Percentiles rank a stretch among this genome's conserved stretches.
phyloP scores from a whole-genome alignment of 148 eudicot species.

The Spergularia bocconei region DNA sequence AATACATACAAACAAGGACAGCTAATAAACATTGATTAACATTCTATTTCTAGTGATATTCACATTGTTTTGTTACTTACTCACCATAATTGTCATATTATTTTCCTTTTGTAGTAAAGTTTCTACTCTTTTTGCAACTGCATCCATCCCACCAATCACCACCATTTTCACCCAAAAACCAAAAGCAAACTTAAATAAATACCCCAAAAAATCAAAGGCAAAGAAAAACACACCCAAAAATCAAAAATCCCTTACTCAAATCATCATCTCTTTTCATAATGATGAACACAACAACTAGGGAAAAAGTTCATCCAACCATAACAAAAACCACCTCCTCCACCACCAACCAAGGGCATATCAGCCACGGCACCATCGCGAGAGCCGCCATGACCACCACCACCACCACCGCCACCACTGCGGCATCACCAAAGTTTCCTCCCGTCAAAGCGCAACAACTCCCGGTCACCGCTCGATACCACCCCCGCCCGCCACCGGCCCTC shows the following conservation, averaged over 20 bases:
- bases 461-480: constrained; percentile 43
- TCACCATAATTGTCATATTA: constrained; percentile 11
- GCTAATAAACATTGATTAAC: constrained; percentile 11
- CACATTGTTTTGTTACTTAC: not conserved
- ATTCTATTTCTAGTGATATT: constrained; percentile 2
- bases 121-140: not conserved
- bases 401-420: not conserved
- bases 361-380: constrained; percentile 20
- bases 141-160: not conserved
- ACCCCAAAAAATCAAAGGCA: too few species aligned
- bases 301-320: constrained; percentile 17
- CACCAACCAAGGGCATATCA: constrained; percentile 18
- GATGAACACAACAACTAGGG: constrained; percentile 9
- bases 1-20: constrained; percentile 13
- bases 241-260: not conserved
- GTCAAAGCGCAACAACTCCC: constrained; percentile 46
- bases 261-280: not conserved
- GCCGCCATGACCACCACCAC: not conserved
- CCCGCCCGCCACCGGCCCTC: constrained; percentile 27
- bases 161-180: not conserved
- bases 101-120: constrained; percentile 6
- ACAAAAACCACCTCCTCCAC: constrained; percentile 50
- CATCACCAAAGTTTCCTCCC: constrained; percentile 34
- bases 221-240: not conserved
- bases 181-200: not conserved